Base-by-base conservation (phyloP, 257 asterid genomes). In the Lithospermum erythrorhizon region DNA sequence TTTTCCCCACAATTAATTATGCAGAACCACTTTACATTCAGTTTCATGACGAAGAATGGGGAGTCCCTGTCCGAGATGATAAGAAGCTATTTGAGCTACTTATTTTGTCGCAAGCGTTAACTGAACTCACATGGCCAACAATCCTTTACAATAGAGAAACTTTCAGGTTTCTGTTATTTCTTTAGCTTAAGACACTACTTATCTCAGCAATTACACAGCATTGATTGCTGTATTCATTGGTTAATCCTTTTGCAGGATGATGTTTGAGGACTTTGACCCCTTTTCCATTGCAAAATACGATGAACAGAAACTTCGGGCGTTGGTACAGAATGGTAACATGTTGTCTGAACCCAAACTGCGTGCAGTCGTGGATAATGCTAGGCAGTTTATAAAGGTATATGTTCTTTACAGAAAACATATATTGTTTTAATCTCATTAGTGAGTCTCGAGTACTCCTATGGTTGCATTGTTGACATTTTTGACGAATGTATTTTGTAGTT, bases 41-140 rank as follows among this genome's bases (percentile, higher is more conserved):
- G 56, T 89, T 86, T 74, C 97, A 89, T 66, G 97, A 89, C 14
- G 85, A 83, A 68, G 97, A 89, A 81, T 89, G 94, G 91, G 97
- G 95, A 70, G 87, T 81, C 57, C 94, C 95, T 16, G 89, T 82
- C 57, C 59, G 70, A 22, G 85, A 86, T 55, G 97, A 89, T 71
- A 55, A 15, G 65, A 84, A 81, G 84, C 74, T 89, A 47, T 81
- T 82, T 61, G 97, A 89, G 72, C 83, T 89, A 21, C 81, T 89
- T 73, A 89, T 85, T 74, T 73, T 81, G 9, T 86, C 97, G 35
- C 94, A 80, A 79, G 85, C 89, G 47, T 72, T 89, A 78, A 81
- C 94, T 37, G 97, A 89, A 62, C 77, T 77, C 61, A 73, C 87
- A 11, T 89, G 94, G 95, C 87, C 90, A 0, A 58, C 75, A 49